Conservation (phyloP, 192 early-diverging fungal species). For the Linnemannia zychae region DNA sequence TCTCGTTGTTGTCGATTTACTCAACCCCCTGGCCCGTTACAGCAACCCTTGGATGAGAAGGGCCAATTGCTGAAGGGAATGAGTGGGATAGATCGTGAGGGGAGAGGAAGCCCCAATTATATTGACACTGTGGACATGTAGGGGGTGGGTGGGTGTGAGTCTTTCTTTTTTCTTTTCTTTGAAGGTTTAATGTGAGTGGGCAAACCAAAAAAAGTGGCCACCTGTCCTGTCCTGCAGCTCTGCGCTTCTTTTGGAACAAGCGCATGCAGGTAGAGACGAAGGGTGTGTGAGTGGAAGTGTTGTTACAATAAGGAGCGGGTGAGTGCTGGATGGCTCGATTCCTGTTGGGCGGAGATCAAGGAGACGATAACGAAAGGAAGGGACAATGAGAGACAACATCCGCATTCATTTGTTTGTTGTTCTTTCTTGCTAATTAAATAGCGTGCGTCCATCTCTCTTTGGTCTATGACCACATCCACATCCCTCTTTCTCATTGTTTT, state of each 20-base stretch:
- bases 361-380: slow-evolving; percentile 29
- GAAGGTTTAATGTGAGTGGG: slow-evolving; percentile 4
- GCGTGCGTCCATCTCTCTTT: not conserved
- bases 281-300: not conserved
- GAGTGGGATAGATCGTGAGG: not conserved
- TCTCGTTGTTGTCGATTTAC: not conserved
- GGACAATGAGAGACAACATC: not conserved
- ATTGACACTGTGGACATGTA: not conserved
- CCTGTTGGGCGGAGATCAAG: slow-evolving; percentile 53
- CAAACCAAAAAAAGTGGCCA: not conserved
- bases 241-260: not conserved
- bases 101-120: not conserved
- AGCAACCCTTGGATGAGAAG: not conserved
- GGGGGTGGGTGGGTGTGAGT: not conserved
- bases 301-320: not conserved
- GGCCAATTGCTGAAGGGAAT: not conserved
- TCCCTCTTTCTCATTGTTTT: not conserved
- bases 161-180: not conserved
- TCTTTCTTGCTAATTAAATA: too few relatives aligned
- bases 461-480: not conserved
- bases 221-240: not conserved
- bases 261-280: not conserved
- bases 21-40: not conserved
- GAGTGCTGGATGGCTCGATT: slow-evolving; percentile 2
- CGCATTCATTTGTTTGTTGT: too few relatives aligned